Percentiles rank a stretch among this genome's conserved stretches.
Conservation (phyloP, 75 land plant genomes). For the Picea sitchensis region DNA sequence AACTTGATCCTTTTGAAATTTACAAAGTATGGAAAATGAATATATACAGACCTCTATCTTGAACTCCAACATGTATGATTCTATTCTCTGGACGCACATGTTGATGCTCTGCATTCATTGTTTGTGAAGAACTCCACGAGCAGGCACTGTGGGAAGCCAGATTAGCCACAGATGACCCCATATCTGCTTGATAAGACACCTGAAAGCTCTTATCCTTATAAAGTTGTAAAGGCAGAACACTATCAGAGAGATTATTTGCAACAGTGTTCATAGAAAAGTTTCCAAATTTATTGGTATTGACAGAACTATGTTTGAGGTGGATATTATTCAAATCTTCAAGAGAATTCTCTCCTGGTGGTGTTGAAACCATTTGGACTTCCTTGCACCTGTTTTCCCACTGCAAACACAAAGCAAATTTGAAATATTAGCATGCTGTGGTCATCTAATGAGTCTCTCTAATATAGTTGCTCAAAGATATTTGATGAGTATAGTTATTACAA, state of each 20-base stretch:
- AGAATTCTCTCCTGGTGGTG: slow-evolving; percentile 13
- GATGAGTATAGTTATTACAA: not conserved
- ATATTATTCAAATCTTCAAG: slow-evolving; percentile 62
- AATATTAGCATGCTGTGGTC: not conserved
- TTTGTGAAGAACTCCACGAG: not conserved
- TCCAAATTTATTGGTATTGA: slow-evolving; percentile 24
- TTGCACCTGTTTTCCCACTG: slow-evolving; percentile 84
- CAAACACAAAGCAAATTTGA: slow-evolving; percentile 12
- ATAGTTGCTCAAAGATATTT: not conserved
- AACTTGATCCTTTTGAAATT: not conserved
- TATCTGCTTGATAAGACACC: slow-evolving; percentile 26
- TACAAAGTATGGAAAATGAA: not conserved
- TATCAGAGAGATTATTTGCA: slow-evolving; percentile 30
- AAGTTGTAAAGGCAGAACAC: slow-evolving; percentile 91
- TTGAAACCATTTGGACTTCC: slow-evolving; percentile 21
- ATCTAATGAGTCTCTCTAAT: not conserved
- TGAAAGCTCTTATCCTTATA: slow-evolving; percentile 57
- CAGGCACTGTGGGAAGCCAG: slow-evolving; percentile 2
- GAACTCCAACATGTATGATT: not conserved
- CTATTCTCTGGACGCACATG: slow-evolving; percentile 1
- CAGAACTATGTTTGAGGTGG: slow-evolving; percentile 52
- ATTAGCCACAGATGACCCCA: slow-evolving; percentile 13
- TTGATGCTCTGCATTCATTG: not conserved
- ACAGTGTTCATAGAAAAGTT: slow-evolving; percentile 20
- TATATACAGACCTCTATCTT: slow-evolving; percentile 8